phyloP scores from a whole-genome alignment of 768 basidiomycete species.

The Kwoniella mangroviensis region DNA sequence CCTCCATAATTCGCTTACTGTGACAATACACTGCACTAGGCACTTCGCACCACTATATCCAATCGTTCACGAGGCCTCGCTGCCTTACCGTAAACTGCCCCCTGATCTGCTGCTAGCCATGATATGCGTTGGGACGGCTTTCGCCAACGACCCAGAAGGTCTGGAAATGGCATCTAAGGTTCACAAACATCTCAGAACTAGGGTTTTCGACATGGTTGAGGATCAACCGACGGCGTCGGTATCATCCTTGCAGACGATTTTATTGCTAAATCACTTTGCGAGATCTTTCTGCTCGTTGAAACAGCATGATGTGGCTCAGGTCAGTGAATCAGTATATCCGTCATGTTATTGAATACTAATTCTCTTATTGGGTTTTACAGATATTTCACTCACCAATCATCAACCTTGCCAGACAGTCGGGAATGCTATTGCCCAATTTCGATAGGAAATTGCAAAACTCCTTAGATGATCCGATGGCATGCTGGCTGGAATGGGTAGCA shows the following conservation, averaged over 20 bases:
- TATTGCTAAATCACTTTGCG: conserved; percentile 31
- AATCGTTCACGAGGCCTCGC: conserved; percentile 30
- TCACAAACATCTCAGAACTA: conserved; percentile 20
- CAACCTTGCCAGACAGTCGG: conserved; percentile 24
- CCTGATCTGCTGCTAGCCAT: conserved; percentile 29
- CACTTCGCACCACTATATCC: conserved; percentile 36
- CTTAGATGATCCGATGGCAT: conserved; percentile 26
- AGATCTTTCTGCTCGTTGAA: conserved; percentile 32
- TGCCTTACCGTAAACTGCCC: conserved; percentile 24
- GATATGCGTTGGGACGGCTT: conserved; percentile 29
- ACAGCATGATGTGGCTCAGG: conserved; percentile 26
- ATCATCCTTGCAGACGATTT: conserved; percentile 24
- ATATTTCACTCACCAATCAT: conserved; percentile 33
- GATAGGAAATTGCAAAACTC: conserved; percentile 6
- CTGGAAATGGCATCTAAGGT: conserved; percentile 21
- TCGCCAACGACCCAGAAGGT: conserved; percentile 25
- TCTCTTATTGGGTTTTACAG: conserved; percentile 1
- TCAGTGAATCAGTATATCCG: not conserved
- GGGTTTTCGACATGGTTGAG: conserved; percentile 32
- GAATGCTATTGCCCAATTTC: conserved; percentile 21
- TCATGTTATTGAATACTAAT: conserved; percentile 8
- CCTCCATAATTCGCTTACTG: no score
- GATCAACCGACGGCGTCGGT: conserved; percentile 26
- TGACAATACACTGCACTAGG: not conserved
- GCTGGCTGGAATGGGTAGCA: conserved; percentile 31